Percentiles rank a stretch among this genome's conserved stretches.
phyloP scores from a whole-genome alignment of 176 grass and related monocot species.

The Oryza meridionalis region DNA sequence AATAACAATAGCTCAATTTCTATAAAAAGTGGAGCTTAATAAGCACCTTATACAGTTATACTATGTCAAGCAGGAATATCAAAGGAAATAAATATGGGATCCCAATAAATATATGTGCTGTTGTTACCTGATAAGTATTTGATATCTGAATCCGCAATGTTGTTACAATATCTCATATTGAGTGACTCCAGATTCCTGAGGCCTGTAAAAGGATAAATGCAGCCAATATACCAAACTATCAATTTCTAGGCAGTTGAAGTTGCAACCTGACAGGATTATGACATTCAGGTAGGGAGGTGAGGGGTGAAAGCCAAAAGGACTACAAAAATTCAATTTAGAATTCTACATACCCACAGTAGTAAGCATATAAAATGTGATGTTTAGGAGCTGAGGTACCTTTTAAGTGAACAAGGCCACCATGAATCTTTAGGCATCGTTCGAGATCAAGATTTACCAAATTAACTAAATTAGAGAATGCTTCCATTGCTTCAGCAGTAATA shows the following conservation, averaged over 20 bases:
- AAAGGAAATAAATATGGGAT: slow-evolving; percentile 7
- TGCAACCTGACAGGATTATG: background rate
- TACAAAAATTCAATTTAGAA: background rate
- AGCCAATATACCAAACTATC: slow-evolving; percentile 13
- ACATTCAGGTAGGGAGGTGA: background rate
- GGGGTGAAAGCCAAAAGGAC: background rate
- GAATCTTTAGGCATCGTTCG: slow-evolving; percentile 79
- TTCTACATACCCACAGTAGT: background rate
- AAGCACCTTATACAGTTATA: background rate
- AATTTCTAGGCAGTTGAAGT: slow-evolving; percentile 11
- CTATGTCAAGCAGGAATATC: background rate
- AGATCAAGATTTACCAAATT: slow-evolving; percentile 89
- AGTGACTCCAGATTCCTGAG: slow-evolving; percentile 78
- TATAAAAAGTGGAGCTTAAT: background rate
- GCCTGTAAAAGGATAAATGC: slow-evolving; percentile 47
- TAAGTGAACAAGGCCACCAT: slow-evolving; percentile 80
- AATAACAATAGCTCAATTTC: slow-evolving; percentile 21
- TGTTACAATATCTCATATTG: slow-evolving; percentile 89
- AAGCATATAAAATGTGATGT: background rate
- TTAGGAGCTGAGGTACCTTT: slow-evolving; percentile 58
- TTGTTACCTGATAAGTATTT: slow-evolving; percentile 73
- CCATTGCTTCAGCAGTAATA: slow-evolving; percentile 81
- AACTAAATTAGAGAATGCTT: slow-evolving; percentile 67
- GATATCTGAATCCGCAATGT: slow-evolving; percentile 76
- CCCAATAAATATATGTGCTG: background rate